Base-by-base conservation (phyloP, 208 protist genomes). In the Acanthamoeba quina region DNA sequence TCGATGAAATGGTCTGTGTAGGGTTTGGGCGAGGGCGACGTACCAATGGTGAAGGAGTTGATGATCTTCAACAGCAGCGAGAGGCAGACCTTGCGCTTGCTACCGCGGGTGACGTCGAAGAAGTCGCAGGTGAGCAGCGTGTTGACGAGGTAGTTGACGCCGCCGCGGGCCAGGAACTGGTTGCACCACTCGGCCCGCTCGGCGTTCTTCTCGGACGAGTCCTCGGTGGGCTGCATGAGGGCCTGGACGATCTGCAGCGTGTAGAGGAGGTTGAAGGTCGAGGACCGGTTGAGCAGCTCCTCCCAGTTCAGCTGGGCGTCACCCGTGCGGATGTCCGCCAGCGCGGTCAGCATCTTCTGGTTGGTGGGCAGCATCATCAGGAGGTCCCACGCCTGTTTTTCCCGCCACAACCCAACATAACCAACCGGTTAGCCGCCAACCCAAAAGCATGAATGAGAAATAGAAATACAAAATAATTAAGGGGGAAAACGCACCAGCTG, bases 281-380 rank as follows among this genome's bases (percentile, higher is more conserved):
- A 94, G 17, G 29, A 37, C 13, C 31, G 41, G 86, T 94, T n/a
- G 24, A 96, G 74, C 21, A 95, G 29, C 13, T 92, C 56, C 24
- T 70, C 41, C 95, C 95, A 96, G n/a, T 94, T 49, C 10, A 83
- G 54, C 74, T 94, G 29, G 10, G 31, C 24, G 26, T 47, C 72
- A 49, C 21, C 52, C 4, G 13, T 34, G 19, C 78, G 76, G 44
- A 83, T 34, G 78, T 92, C 31, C 2, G 34, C 47, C 21, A 96
- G 60, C 26, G 52, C 47, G 21, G 47, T 54, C 37, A 95, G 76
- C 37, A 96, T 78, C n/a, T 96, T 85, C 58, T n/a, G 56, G 52
- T 96, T 95, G 11, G 94, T 95, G 41, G 96, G 96, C 26, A 96
- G 70, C 41, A 95, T 82, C 80, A 96, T 95, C 41, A 96, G 66